Percentiles rank a stretch among this genome's conserved stretches.
Evolutionary conservation across 176 grass and related monocot species (phyloP).

Genomic region (Urochloa ruziziensis): DNA sequence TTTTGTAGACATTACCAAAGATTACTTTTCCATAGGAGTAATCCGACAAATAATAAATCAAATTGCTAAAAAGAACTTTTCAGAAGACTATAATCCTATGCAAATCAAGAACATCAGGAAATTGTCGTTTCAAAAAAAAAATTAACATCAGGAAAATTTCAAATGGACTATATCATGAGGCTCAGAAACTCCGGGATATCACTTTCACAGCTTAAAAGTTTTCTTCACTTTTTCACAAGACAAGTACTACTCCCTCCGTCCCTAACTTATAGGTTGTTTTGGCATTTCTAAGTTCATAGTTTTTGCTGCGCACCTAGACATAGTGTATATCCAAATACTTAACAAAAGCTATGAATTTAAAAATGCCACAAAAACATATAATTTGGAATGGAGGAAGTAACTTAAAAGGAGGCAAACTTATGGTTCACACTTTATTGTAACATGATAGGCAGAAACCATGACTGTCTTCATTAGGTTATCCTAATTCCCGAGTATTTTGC

Average conservation of each 20-base stretch:
- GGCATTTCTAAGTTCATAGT: too few species aligned
- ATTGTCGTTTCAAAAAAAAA: too few species aligned
- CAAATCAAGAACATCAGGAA: not conserved
- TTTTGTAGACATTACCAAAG: not conserved
- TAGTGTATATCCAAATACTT: too few species aligned
- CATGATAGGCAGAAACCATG: not conserved
- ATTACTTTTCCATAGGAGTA: not conserved
- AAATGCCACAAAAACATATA: too few species aligned
- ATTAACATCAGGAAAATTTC: too few species aligned
- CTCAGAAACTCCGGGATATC: not conserved
- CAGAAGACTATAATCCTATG: not conserved
- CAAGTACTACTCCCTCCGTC: too few species aligned
- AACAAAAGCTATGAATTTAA: too few species aligned
- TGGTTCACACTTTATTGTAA: not conserved
- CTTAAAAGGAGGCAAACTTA: slow-evolving; percentile 1
- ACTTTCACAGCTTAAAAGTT: slow-evolving; percentile 10
- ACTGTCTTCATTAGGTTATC: not conserved
- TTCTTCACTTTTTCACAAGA: not conserved
- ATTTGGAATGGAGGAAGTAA: too few species aligned
- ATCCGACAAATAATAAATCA: not conserved
- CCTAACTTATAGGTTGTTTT: too few species aligned
- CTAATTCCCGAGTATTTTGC: not conserved
- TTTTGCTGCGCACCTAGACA: too few species aligned
- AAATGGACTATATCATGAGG: not conserved
- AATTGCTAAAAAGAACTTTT: not conserved